Percentiles rank a stretch among this genome's conserved stretches.
Evolutionary conservation across 2,329 filamentous ascomycete species (phyloP).

Genomic region (Trichophyton simii): DNA sequence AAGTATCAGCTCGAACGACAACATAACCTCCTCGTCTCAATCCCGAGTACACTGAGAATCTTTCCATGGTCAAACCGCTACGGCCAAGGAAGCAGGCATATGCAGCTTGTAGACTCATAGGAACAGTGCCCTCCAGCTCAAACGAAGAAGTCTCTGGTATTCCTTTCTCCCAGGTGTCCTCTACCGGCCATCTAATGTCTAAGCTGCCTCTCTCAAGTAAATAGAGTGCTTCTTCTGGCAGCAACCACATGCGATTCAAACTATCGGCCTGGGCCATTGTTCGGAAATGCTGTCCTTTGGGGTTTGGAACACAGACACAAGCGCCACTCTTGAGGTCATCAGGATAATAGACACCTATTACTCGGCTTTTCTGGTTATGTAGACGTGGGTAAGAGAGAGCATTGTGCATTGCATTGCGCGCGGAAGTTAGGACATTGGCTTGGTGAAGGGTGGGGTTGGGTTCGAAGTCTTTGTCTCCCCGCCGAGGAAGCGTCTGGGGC

Average conservation of each 20-base stretch:
- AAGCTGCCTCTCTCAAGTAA: slow-evolving; percentile 76
- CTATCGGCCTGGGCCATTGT: slow-evolving; percentile 62
- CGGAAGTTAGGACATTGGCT: slow-evolving; percentile 62
- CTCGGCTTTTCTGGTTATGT: slow-evolving; percentile 54
- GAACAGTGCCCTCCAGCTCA: slow-evolving; percentile 54
- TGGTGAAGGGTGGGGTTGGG: slow-evolving; percentile 78
- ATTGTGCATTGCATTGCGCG: slow-evolving; percentile 76
- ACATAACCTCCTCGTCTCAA: slow-evolving; percentile 74
- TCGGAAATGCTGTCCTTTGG: slow-evolving; percentile 59
- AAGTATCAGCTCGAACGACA: slow-evolving; percentile 56
- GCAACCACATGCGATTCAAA: slow-evolving; percentile 60
- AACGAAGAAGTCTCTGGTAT: slow-evolving; percentile 18
- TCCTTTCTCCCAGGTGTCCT: slow-evolving; percentile 16
- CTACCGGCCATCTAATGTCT: slow-evolving; percentile 70
- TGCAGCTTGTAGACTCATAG: slow-evolving; percentile 80
- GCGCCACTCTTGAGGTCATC: slow-evolving; percentile 34
- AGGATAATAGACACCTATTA: slow-evolving; percentile 63
- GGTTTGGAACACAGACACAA: slow-evolving; percentile 55
- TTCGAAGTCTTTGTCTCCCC: slow-evolving; percentile 96
- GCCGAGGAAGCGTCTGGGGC: slow-evolving; percentile 55
- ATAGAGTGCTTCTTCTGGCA: slow-evolving; percentile 86
- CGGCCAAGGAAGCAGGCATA: slow-evolving; percentile 73
- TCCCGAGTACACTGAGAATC: slow-evolving; percentile 78
- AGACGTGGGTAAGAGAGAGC: slow-evolving; percentile 66
- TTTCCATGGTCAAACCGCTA: slow-evolving; percentile 54